Evolutionary conservation across 768 basidiomycete species (phyloP).

Genomic region (Auriscalpium microsporum): DNA sequence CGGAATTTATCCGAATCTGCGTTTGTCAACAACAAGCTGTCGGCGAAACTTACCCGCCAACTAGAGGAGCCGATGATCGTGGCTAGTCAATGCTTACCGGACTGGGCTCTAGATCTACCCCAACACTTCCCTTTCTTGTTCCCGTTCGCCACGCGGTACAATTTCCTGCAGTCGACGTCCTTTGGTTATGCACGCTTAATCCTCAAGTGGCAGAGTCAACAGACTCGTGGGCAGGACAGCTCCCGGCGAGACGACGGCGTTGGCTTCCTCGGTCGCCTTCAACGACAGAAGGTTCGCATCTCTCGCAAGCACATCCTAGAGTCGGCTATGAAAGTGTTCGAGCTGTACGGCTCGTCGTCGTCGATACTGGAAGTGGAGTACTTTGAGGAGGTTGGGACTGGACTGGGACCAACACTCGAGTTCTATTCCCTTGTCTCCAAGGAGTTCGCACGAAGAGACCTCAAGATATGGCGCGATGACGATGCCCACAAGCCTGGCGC

Average conservation of each 20-base stretch:
- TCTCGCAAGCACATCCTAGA: conserved; percentile 92
- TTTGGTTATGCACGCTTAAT: conserved; percentile 97
- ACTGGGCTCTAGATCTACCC: conserved; percentile 94
- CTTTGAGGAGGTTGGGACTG: conserved; percentile 98
- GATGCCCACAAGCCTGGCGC: conserved; percentile 51
- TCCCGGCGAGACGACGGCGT: conserved; percentile 85
- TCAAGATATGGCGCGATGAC: conserved; percentile 89
- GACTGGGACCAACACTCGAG: conserved; percentile 93
- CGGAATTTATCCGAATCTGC: conserved; percentile 67
- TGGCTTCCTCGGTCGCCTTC: conserved; percentile 84
- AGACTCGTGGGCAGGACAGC: conserved; percentile 67
- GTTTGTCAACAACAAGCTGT: conserved; percentile 96
- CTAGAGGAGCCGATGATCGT: conserved; percentile 99
- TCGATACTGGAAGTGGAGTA: conserved; percentile 97
- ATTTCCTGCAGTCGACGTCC: conserved; percentile 94
- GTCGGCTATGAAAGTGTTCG: conserved; percentile 93
- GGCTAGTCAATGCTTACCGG: conserved; percentile 92
- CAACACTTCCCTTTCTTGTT: conserved; percentile 98
- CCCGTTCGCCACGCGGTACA: conserved; percentile 96
- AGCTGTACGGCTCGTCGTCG: conserved; percentile 90
- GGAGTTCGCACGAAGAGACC: conserved; percentile 83
- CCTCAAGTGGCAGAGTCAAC: conserved; percentile 89
- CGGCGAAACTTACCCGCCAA: conserved; percentile 95
- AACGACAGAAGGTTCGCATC: conserved; percentile 94
- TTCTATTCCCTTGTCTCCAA: conserved; percentile 97